These are phyloP conservation scores for Stemphylium vesicarium DNA, from an alignment of 2,329 filamentous ascomycete genomes.

Conservation along the genomic window DNA sequence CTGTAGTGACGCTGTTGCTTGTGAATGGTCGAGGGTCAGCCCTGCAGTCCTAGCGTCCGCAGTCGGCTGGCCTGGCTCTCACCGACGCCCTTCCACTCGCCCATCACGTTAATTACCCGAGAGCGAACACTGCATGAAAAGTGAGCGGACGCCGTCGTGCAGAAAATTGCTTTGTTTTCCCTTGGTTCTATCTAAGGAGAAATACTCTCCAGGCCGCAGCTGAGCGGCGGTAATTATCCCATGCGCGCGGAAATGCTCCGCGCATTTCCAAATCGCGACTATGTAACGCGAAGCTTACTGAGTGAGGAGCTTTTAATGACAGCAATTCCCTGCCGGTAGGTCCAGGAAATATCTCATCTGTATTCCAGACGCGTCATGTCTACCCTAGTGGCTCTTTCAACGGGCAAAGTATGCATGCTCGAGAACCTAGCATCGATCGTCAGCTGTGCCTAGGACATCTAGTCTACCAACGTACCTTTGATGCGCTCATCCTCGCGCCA, in stretches of 20 bases:
- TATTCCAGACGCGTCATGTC: not conserved
- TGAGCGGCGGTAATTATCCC: not conserved
- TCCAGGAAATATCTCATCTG: not conserved
- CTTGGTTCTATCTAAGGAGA: not conserved
- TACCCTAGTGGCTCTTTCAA: not conserved
- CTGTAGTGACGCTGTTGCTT: slow-evolving; percentile 26
- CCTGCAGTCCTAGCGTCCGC: slow-evolving; percentile 21
- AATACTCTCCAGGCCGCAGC: not conserved
- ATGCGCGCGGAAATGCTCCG: slow-evolving; percentile 7
- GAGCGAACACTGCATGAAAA: not conserved
- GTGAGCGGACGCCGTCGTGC: not conserved
- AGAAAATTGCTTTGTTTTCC: not conserved
- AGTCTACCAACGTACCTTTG: slow-evolving; percentile 56
- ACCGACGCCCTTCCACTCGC: slow-evolving; percentile 12
- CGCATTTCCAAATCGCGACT: not conserved
- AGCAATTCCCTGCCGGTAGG: not conserved
- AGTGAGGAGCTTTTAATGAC: no score
- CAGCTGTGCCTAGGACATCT: not conserved
- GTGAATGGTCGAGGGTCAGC: slow-evolving; percentile 21
- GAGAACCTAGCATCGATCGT: slow-evolving; percentile 30
- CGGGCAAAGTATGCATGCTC: slow-evolving; percentile 38
- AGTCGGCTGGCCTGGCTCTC: not conserved
- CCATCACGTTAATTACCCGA: not conserved
- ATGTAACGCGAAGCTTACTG: not conserved
- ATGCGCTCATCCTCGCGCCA: slow-evolving; percentile 69